phyloP scores from a whole-genome alignment of 805 yeast species.

The Metschnikowia koreensis region DNA sequence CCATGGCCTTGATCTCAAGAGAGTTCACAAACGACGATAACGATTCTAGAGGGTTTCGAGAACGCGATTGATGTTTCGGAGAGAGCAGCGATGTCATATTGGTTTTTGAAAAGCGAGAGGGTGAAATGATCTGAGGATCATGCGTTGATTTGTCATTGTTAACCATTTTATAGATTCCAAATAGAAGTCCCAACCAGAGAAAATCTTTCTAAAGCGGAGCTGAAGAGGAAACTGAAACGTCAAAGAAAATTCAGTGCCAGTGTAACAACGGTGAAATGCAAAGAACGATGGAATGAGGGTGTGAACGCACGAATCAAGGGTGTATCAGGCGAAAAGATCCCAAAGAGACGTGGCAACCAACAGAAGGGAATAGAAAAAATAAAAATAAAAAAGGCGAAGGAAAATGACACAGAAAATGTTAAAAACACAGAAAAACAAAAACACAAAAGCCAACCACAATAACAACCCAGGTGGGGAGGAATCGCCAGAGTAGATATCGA shows the following conservation, averaged over 20 bases:
- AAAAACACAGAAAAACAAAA: background rate
- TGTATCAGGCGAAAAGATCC: background rate
- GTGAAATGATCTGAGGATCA: background rate
- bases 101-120: background rate
- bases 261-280: background rate
- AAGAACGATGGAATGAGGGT: background rate
- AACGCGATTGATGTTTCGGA: background rate
- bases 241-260: background rate
- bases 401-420: background rate
- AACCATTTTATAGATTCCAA: background rate
- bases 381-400: background rate
- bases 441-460: background rate
- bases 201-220: too few species aligned
- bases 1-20: constrained; percentile 15
- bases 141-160: background rate
- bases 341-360: constrained; percentile 1
- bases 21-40: constrained; percentile 19
- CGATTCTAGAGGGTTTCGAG: constrained; percentile 14
- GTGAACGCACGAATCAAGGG: background rate
- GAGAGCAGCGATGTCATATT: background rate
- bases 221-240: too few species aligned
- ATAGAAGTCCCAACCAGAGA: too few species aligned
- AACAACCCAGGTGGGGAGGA: background rate
- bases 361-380: background rate
- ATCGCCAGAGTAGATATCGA: background rate